Conservation (phyloP, 495 filamentous ascomycete species). For the Massariosphaeria phaeospora region DNA sequence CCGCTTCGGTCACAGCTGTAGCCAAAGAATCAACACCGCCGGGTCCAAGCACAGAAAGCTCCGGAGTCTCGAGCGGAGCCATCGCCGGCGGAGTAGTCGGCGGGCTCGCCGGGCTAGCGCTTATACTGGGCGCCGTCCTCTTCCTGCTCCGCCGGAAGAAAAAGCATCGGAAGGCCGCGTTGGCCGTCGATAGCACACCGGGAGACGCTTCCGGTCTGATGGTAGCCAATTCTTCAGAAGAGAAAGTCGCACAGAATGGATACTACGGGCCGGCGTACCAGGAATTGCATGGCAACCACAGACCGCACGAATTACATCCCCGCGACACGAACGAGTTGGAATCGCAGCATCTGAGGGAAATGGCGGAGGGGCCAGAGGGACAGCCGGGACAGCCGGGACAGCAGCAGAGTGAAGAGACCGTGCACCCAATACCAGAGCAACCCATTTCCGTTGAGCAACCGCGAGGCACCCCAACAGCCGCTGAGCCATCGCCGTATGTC, state of each 20-base stretch:
- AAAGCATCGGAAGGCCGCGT: neutral
- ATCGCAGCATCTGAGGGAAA: neutral
- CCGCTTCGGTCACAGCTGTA: neutral
- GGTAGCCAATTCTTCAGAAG: neutral
- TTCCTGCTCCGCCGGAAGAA: conserved; percentile 8
- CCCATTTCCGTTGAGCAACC: neutral
- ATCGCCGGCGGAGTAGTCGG: conserved; percentile 8
- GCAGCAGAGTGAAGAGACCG: neutral
- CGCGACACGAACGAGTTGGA: conserved; percentile 8
- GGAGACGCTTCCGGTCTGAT: neutral
- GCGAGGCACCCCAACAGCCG: neutral
- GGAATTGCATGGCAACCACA: neutral
- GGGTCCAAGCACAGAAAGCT: neutral
- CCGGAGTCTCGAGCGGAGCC: neutral
- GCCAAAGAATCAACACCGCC: neutral
- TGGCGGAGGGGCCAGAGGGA: neutral
- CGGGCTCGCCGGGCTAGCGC: conserved; percentile 4
- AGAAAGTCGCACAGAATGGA: neutral
- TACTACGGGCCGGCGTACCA: conserved; percentile 7
- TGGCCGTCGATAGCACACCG: neutral
- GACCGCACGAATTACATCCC: conserved; percentile 10
- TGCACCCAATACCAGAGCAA: neutral
- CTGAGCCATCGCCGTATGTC: conserved; percentile 16
- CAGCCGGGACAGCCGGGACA: neutral
- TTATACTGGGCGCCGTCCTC: conserved; percentile 7